Base-by-base conservation (phyloP, 345 rosid species). In the Eucalyptus sp. region DNA sequence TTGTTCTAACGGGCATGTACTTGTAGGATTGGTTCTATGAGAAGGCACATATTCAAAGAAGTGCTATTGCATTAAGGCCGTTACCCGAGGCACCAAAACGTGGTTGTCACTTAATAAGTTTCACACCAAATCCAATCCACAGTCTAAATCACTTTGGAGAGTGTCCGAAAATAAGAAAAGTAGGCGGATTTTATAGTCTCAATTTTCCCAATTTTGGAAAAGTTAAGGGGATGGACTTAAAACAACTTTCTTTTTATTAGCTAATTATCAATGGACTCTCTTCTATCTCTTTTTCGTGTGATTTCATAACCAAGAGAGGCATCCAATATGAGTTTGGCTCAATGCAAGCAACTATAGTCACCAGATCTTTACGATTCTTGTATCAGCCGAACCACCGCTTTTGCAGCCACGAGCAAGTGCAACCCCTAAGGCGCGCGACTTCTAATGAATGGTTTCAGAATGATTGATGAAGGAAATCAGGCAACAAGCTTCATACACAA, bases 1-100 rank as follows among this genome's bases (percentile, higher is more conserved):
- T 4, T 5, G 1, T 68, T n/a, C 0, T 6, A 64, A 14, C 0
- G 0, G 20, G 76, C 17, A n/a, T 14, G 3, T n/a, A 64, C 37
- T n/a, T 2, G 0, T n/a, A 2, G 18, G 43, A 31, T 37, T 31
- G 80, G 0, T 8, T 68, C 24, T 5, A 3, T 0, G 43, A 68
- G 80, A 68, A 4, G 31, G 22, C 12, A 18, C 13, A 33, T 0
- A 17, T 17, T 33, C 12, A 37, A 33, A 9, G 13, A 71, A 71
- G 44, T 33, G 13, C 9, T 10, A 0, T 33, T 10, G 44, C 13
- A 31, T 8, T 31, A 66, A 33, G 10, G 1, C 20, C 3, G 1
- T 16, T 64, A 12, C 68, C 5, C 41, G 2, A 14, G 1, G 44
- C 2, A 33, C 13, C 13, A 33, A 71, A 68, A 37, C 7, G 0